These are phyloP conservation scores for Lepidium aucheri DNA, from an alignment of 345 rosid genomes.

Conservation along the genomic window DNA sequence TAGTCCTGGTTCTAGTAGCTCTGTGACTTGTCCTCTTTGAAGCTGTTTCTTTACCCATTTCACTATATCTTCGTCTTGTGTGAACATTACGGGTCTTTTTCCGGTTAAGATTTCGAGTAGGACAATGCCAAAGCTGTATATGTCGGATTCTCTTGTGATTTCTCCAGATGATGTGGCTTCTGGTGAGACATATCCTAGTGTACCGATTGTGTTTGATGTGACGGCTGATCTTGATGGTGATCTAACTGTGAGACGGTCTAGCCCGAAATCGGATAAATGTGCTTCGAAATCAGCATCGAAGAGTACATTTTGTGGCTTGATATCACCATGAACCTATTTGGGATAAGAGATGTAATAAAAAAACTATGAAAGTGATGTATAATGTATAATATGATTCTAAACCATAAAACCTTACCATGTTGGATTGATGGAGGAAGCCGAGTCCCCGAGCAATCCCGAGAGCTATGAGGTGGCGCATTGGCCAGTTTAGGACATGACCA, in stretches of 20 bases:
- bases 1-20: constrained; percentile 80
- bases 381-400: neutral
- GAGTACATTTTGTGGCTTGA: constrained; percentile 86
- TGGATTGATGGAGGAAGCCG: constrained; percentile 62
- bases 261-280: constrained; percentile 81
- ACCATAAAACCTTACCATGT: constrained; percentile 26
- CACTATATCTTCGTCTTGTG: constrained; percentile 89
- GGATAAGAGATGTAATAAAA: neutral
- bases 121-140: constrained; percentile 94
- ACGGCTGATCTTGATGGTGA: constrained; percentile 61
- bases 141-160: constrained; percentile 62
- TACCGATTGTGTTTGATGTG: constrained; percentile 51
- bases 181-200: constrained; percentile 77
- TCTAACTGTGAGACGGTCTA: constrained; percentile 46
- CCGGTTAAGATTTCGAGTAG: constrained; percentile 81
- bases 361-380: neutral
- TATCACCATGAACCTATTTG: constrained; percentile 60
- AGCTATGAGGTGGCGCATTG: constrained; percentile 96
- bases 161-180: constrained; percentile 64
- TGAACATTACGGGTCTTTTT: constrained; percentile 87
- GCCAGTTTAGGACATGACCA: constrained; percentile 97
- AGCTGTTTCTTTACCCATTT: constrained; percentile 97
- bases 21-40: constrained; percentile 76
- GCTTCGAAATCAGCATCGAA: constrained; percentile 98
- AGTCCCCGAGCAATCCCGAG: constrained; percentile 91